Evolutionary conservation across 2,329 filamentous ascomycete genomes (phyloP).

Genomic region (Botrytis byssoidea): DNA sequence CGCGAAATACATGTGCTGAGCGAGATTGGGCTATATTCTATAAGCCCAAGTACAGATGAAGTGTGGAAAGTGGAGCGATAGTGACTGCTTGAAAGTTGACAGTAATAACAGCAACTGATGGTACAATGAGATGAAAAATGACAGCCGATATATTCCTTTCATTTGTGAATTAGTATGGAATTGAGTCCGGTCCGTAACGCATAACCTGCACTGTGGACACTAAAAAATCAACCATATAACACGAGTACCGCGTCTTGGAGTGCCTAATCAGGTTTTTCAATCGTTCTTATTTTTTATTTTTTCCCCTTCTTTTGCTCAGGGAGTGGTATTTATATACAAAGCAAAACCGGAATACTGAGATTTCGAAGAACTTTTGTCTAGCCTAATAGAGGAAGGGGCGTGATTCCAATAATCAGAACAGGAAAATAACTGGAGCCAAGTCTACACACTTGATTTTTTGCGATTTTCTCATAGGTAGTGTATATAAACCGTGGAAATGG

Average conservation of each 20-base stretch:
- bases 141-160: too few relatives aligned
- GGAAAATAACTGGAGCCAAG: neutral
- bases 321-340: neutral
- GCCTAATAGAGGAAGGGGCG: neutral
- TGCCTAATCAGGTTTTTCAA: too few relatives aligned
- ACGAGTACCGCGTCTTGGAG: neutral
- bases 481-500: neutral
- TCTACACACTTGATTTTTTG: neutral
- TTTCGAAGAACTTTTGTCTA: rapidly evolving
- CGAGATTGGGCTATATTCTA: neutral
- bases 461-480: neutral
- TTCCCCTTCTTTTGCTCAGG: neutral
- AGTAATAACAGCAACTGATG: too few relatives aligned
- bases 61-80: neutral
- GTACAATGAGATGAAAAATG: too few relatives aligned
- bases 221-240: neutral
- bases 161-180: too few relatives aligned
- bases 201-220: neutral
- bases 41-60: neutral
- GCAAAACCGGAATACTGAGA: too few relatives aligned
- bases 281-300: neutral
- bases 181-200: neutral
- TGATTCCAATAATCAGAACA: neutral
- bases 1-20: neutral
- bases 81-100: too few relatives aligned